Percentiles rank a stretch among this genome's conserved stretches.
Evolutionary conservation across 495 filamentous ascomycete species (phyloP).

Genomic region (Ascobolus immersus): DNA sequence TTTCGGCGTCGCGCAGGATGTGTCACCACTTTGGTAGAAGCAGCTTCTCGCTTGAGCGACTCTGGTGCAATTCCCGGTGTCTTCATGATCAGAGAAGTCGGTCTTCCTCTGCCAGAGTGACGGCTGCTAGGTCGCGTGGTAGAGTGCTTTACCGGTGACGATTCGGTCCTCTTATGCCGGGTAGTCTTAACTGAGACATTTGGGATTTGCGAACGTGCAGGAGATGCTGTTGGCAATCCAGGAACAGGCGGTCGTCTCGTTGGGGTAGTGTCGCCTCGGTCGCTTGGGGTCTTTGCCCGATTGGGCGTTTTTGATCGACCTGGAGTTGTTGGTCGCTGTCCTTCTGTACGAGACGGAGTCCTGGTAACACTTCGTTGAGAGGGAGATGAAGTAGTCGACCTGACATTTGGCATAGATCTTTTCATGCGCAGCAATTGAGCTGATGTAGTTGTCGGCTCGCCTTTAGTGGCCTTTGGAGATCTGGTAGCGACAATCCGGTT

Average conservation of each 20-base stretch:
- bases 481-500: conserved; percentile 33
- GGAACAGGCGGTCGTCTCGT: conserved; percentile 58
- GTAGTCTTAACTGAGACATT: conserved; percentile 47
- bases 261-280: conserved; percentile 25
- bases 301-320: conserved; percentile 18
- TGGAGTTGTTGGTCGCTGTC: conserved; percentile 26
- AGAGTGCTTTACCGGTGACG: conserved; percentile 22
- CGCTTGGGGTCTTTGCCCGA: conserved; percentile 48
- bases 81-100: conserved; percentile 27
- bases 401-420: conserved; percentile 62
- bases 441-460: conserved; percentile 42
- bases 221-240: too few relatives aligned
- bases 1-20: conserved; percentile 47
- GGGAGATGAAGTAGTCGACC: conserved; percentile 17
- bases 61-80: conserved; percentile 30
- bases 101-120: conserved; percentile 29
- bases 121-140: conserved; percentile 24
- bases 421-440: conserved; percentile 59
- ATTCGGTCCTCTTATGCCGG: conserved; percentile 42
- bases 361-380: conserved; percentile 20
- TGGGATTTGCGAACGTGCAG: conserved; percentile 39
- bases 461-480: conserved; percentile 30
- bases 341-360: conserved; percentile 20
- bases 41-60: conserved; percentile 28
- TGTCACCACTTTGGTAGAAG: conserved; percentile 39